Percentiles rank a stretch among this genome's conserved stretches.
Conservation (phyloP, 2,329 filamentous ascomycete species). For the Aspergillus alliaceus region DNA sequence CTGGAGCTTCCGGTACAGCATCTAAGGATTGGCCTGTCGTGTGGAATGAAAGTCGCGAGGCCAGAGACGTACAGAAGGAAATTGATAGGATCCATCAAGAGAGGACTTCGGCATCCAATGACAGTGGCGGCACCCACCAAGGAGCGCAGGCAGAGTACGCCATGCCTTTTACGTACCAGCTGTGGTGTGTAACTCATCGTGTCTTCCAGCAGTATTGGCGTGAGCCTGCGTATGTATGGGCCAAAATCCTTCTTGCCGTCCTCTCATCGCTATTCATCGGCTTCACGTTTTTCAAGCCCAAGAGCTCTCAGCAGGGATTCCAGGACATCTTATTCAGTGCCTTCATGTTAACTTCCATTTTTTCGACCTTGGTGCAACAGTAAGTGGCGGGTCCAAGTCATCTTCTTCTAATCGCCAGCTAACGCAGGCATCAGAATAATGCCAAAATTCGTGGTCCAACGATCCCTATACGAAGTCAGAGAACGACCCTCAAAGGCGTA, state of each 20-base stretch:
- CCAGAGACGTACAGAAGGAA: constrained; percentile 56
- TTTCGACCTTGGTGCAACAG: constrained; percentile 57
- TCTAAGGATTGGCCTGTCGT: constrained; percentile 62
- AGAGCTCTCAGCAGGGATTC: constrained; percentile 71
- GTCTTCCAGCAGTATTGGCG: constrained; percentile 91
- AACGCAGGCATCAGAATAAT: constrained; percentile 47
- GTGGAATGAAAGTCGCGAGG: constrained; percentile 62
- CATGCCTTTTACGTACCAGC: constrained; percentile 66
- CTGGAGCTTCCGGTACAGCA: constrained; percentile 67
- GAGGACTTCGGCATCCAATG: constrained; percentile 36
- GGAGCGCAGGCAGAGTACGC: constrained; percentile 87
- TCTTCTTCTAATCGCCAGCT: constrained; percentile 32
- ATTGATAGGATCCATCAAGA: constrained; percentile 57
- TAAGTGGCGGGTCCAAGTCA: constrained; percentile 52
- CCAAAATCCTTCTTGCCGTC: constrained; percentile 71
- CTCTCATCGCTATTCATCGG: constrained; percentile 70
- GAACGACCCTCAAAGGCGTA: constrained; percentile 84
- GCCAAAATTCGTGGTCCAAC: constrained; percentile 81
- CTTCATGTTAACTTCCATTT: constrained; percentile 68
- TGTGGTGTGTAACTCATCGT: constrained; percentile 66
- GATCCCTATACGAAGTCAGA: constrained; percentile 79
- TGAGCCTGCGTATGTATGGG: constrained; percentile 81
- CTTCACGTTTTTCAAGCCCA: constrained; percentile 74
- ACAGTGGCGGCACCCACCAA: constrained; percentile 51
- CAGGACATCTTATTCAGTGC: constrained; percentile 86